Evolutionary conservation across 1,284 basidiomycete species (phyloP).

Genomic region (Boletus semigastroideus): DNA sequence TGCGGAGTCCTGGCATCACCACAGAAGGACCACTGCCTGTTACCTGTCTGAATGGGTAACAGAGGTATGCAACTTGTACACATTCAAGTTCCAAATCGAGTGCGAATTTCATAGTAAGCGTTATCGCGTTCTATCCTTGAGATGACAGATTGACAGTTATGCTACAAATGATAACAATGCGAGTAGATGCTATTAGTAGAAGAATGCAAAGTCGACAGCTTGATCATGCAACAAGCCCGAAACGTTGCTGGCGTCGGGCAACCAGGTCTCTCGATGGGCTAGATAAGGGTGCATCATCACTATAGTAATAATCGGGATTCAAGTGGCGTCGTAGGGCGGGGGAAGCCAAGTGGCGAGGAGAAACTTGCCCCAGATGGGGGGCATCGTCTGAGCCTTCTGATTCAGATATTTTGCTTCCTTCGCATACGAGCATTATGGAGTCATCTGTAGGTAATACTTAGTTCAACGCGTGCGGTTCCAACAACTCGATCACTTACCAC

Average conservation of each 20-base stretch:
- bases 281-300: conserved; percentile 44
- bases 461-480: neutral
- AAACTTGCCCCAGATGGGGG: conserved; percentile 60
- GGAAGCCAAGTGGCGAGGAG: conserved; percentile 63
- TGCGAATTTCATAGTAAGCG: too few relatives aligned
- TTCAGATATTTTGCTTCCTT: conserved; percentile 5
- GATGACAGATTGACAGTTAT: conserved; percentile 11
- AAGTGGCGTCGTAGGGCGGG: conserved; percentile 47
- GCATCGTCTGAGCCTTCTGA: conserved; percentile 56
- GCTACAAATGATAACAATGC: conserved; percentile 28
- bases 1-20: too few relatives aligned
- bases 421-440: conserved; percentile 39
- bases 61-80: too few relatives aligned
- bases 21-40: too few relatives aligned
- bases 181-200: conserved; percentile 21
- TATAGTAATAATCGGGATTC: conserved; percentile 33
- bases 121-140: too few relatives aligned
- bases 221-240: conserved; percentile 13
- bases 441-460: conserved; percentile 37
- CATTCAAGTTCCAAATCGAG: too few relatives aligned
- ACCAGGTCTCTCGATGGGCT: conserved; percentile 45
- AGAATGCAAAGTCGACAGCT: conserved; percentile 7
- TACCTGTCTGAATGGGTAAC: too few relatives aligned
- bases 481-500: conserved; percentile 38
- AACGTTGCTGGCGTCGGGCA: conserved; percentile 35